Evolutionary conservation across 2,329 filamentous ascomycete species (phyloP).

Genomic region (Penicillium sp.): DNA sequence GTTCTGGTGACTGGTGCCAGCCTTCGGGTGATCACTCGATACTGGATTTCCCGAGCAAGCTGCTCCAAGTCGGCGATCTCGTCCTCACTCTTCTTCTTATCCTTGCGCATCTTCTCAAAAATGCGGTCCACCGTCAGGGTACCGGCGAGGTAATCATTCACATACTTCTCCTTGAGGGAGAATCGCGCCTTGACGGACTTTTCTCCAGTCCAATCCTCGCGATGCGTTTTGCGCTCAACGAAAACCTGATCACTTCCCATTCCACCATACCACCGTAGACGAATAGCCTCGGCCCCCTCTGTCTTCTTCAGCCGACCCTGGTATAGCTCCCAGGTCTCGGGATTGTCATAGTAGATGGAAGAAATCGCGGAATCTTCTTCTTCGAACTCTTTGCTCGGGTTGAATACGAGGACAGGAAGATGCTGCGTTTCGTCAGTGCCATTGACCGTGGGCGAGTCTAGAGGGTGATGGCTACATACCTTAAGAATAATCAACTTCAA

Average conservation of each 20-base stretch:
- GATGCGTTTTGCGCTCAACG: constrained; percentile 95
- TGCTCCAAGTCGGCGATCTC: constrained; percentile 89
- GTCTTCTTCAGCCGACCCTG: constrained; percentile 95
- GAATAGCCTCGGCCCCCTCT: constrained; percentile 94
- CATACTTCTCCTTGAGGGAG: constrained; percentile 93
- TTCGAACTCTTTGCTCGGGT: constrained; percentile 95
- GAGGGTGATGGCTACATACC: constrained; percentile 40
- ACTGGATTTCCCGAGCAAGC: constrained; percentile 89
- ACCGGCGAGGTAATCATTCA: constrained; percentile 87
- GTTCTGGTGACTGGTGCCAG: constrained; percentile 90
- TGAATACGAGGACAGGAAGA: constrained; percentile 95
- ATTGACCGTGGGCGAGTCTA: too few relatives aligned
- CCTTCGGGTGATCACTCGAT: constrained; percentile 83
- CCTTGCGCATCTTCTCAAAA: constrained; percentile 96
- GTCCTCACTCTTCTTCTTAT: constrained; percentile 90
- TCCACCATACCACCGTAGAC: constrained; percentile 94
- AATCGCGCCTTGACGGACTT: constrained; percentile 99
- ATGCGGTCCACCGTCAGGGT: constrained; percentile 82
- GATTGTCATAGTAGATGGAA: constrained; percentile 98
- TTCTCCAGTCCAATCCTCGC: constrained; percentile 98
- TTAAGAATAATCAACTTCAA: constrained; percentile 97
- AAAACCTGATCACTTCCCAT: constrained; percentile 97
- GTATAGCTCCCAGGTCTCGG: constrained; percentile 92
- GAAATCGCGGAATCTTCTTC: constrained; percentile 90
- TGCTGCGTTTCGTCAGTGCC: constrained; percentile 56